Evolutionary conservation across 306 rosid genomes (phyloP), one percentile per base, ranked within the genome.

Genomic region (Trifolium repens): DNA sequence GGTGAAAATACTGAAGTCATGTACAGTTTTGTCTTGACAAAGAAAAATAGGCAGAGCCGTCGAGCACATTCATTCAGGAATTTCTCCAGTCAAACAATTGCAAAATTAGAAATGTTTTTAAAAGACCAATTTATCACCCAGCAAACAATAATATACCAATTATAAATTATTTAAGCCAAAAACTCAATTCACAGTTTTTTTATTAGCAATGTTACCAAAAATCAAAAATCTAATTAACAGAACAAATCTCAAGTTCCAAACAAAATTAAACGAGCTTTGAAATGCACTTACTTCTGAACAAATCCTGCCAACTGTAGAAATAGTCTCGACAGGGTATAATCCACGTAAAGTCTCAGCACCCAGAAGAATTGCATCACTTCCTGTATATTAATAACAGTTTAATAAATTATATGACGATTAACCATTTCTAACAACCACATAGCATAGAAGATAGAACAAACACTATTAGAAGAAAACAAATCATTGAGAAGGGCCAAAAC

Each of bases 331-430:
- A 70, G 99, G 99, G 80, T 96, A 96, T 62, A 88, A 76, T 81
- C 99, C 99, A 71, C 98, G 99, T 65, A 96, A 81, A 78, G 98
- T 96, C 88, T 96, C 99, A 1, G 99, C 99, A 81, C 99, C 99
- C 59, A 96, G 80, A 84, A 96, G 99, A 78, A 96, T 96, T 15
- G 99, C 98, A 80, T 96, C 99, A 82, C 96, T 92, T 79, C 99
- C 99, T 96, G 92, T 70, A 75, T 71, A 69, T 81, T 40, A 72
- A 75, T 17, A 69, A 61, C 73, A 62, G 47, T 71, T 83, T 40
- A 73, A 57, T 58, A 54, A 54, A 19, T 54, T 71, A 85, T 61
- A 73, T 60, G 16, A 22, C 44, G 19, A 61, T 44, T 43, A 76
- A 14, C 47, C 52, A 39, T 26, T 58, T 79, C 46, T 59, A 22